Evolutionary conservation across 768 basidiomycete genomes (phyloP).

Genomic region (Candolleomyces aberdarensis): DNA sequence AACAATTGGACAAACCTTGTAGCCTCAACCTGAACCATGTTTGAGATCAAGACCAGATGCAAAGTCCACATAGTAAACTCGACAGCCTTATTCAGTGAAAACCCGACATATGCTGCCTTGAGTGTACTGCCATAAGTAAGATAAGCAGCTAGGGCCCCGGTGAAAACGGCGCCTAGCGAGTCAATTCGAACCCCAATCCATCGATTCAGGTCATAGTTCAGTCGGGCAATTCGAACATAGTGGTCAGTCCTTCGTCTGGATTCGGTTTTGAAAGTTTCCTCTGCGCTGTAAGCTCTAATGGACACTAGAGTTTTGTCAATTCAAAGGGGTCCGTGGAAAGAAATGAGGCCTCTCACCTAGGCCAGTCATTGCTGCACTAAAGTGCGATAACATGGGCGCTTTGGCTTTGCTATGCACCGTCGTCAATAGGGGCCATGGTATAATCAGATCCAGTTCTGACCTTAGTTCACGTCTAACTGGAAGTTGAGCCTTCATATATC

Average conservation of each 20-base stretch:
- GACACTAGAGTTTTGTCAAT: constrained; percentile 33
- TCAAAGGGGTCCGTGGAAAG: too few species aligned
- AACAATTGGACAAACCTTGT: constrained; percentile 33
- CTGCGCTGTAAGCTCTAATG: constrained; percentile 65
- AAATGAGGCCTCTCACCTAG: constrained; percentile 33
- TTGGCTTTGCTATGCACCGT: constrained; percentile 22
- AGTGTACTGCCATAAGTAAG: constrained; percentile 38
- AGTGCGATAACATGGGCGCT: constrained; percentile 44
- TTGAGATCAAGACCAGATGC: constrained; percentile 42
- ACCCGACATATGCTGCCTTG: constrained; percentile 43
- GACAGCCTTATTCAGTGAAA: constrained; percentile 59
- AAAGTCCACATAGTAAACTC: constrained; percentile 58
- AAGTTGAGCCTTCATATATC: constrained; percentile 46
- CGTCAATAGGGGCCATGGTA: too few species aligned
- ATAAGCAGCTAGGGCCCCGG: constrained; percentile 52
- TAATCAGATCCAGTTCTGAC: constrained; percentile 26
- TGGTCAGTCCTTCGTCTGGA: constrained; percentile 53
- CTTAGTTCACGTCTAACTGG: constrained; percentile 47
- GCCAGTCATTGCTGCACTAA: constrained; percentile 48
- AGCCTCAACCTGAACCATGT: constrained; percentile 44
- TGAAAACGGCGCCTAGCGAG: constrained; percentile 54
- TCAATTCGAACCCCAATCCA: constrained; percentile 55
- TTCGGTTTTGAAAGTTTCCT: constrained; percentile 45
- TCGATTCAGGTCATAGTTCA: constrained; percentile 51
- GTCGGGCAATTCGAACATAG: constrained; percentile 42